phyloP scores from a whole-genome alignment of 2,329 filamentous ascomycete genomes.

The Nannizziopsis barbatae region DNA sequence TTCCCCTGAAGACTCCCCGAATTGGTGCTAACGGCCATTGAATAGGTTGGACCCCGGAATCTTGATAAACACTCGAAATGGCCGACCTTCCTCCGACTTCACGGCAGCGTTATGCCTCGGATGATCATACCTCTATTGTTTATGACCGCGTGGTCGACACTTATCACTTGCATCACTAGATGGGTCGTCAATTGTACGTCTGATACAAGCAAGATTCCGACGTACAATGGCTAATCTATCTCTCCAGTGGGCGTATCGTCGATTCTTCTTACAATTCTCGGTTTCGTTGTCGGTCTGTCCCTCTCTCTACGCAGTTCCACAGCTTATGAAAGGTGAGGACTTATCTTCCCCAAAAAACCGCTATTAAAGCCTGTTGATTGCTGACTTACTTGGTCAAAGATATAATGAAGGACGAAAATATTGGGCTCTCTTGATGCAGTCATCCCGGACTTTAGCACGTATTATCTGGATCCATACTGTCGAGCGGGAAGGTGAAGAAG shows the following conservation, averaged over 20 bases:
- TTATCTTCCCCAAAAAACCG: too few species aligned
- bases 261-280: conserved; percentile 63
- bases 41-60: conserved; percentile 47
- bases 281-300: conserved; percentile 72
- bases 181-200: conserved; percentile 34
- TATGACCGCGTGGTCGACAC: conserved; percentile 53
- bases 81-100: conserved; percentile 63
- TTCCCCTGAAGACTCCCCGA: conserved; percentile 1
- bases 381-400: conserved; percentile 23
- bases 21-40: not conserved
- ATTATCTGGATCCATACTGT: conserved; percentile 70
- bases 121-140: conserved; percentile 59
- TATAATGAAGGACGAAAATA: conserved; percentile 50
- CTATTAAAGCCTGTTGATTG: not conserved
- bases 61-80: conserved; percentile 64
- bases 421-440: conserved; percentile 49
- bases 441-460: conserved; percentile 50
- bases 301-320: conserved; percentile 67
- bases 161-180: conserved; percentile 48
- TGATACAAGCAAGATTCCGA: conserved; percentile 12
- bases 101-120: conserved; percentile 62
- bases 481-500: conserved; percentile 47
- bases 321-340: conserved; percentile 56
- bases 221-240: conserved; percentile 9
- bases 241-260: conserved; percentile 41